Conservation (phyloP, 2,329 filamentous ascomycete species). For the Pseudohalonectria lignicola region DNA sequence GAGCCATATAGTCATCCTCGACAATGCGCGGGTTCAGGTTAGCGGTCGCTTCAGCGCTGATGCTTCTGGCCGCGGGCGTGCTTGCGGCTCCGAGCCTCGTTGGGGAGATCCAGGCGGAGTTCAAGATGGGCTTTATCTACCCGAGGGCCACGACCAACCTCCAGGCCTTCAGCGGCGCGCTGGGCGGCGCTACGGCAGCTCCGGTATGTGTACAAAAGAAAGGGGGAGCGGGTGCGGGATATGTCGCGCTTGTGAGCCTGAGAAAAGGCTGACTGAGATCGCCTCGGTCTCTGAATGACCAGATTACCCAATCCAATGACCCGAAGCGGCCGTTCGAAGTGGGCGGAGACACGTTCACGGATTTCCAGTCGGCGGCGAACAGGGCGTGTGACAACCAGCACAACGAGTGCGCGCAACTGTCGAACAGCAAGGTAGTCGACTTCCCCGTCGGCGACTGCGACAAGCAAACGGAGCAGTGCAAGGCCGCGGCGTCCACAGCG, state of each 20-base stretch:
- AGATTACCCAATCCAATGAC: constrained; percentile 29
- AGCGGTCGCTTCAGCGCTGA: too few relatives aligned
- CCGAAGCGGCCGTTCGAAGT: constrained; percentile 28
- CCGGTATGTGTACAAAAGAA: constrained; percentile 20
- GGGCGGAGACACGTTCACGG: constrained; percentile 30
- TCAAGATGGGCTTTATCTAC: constrained; percentile 22
- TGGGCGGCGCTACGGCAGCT: constrained; percentile 25
- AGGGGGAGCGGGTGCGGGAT: too few relatives aligned
- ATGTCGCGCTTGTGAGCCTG: too few relatives aligned
- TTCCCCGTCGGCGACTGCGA: constrained; percentile 33
- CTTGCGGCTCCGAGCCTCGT: constrained; percentile 12
- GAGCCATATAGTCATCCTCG: too few relatives aligned
- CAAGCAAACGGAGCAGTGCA: constrained; percentile 31
- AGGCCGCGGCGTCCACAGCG: constrained; percentile 16
- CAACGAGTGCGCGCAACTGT: constrained; percentile 31
- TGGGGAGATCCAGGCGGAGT: constrained; percentile 22
- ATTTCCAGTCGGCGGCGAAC: constrained; percentile 28
- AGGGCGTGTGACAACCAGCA: constrained; percentile 37
- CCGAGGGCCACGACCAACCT: constrained; percentile 24
- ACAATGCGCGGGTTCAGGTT: too few relatives aligned
- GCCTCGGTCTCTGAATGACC: too few relatives aligned
- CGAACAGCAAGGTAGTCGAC: constrained; percentile 21
- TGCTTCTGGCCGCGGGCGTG: constrained; percentile 4
- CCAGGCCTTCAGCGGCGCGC: constrained; percentile 26
- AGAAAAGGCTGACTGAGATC: too few relatives aligned